Conservation (phyloP, 1,284 basidiomycete genomes). For the Irpex rosettiformis region DNA sequence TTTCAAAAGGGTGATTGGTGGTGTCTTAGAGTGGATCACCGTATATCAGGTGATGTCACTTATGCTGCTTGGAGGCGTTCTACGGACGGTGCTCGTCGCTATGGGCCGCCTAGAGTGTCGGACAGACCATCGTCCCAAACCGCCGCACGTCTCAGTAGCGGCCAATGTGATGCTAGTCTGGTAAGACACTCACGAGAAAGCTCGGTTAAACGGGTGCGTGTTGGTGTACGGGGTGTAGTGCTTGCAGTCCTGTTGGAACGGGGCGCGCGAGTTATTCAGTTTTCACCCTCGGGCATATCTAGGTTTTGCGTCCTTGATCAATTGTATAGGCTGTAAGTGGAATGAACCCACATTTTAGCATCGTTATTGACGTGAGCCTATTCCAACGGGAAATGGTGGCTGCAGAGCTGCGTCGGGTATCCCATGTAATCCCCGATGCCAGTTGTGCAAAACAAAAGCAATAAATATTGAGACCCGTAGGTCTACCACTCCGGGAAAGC, state of each 20-base stretch:
- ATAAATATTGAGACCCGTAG: conserved; percentile 15
- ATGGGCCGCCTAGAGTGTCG: too few species aligned
- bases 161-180: not conserved
- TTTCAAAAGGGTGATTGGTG: not conserved
- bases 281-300: not conserved
- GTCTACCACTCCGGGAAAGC: conserved; percentile 15
- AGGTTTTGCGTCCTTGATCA: not conserved
- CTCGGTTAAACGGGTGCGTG: not conserved
- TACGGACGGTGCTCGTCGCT: not conserved
- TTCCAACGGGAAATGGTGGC: not conserved
- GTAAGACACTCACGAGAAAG: not conserved
- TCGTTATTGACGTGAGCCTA: not conserved
- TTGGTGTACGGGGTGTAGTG: not conserved
- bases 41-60: not conserved
- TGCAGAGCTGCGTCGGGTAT: not conserved
- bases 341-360: not conserved
- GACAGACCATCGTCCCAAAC: too few species aligned
- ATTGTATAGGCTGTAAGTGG: not conserved
- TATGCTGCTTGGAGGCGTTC: not conserved
- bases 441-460: not conserved
- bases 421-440: not conserved
- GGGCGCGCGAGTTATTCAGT: not conserved
- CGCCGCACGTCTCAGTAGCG: not conserved
- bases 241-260: not conserved
- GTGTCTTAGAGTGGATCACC: not conserved